Base-by-base conservation (phyloP, 805 yeast genomes). In the Metschnikowia continentalis region DNA sequence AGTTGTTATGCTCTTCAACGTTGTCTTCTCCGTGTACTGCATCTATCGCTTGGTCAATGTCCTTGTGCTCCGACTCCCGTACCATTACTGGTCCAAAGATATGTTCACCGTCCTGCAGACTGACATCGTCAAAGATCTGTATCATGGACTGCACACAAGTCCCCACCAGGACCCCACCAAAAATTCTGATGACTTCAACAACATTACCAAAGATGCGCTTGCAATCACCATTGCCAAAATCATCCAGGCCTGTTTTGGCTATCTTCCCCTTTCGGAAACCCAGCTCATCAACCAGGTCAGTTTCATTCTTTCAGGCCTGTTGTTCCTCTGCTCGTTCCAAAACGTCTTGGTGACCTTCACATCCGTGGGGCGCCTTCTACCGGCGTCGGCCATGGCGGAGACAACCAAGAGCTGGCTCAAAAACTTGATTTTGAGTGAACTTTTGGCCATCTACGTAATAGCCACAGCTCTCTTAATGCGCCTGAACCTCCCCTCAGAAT, bases 281-380 rank as follows among this genome's bases (percentile, higher is more conserved):
- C 75, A 69, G 54, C 62, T 77, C 53, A 68, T 75, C 23, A 74
- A 73, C 50, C 78, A 73, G 57, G 65, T 79, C 37, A 71, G 80
- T 42, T 74, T 85, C 51, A 54, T 81, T 2, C 61, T 85, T 14
- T 81, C 88, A 0, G 81, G 84, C 10, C 74, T 77, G 14, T 69
- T 86, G 47, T 85, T 86, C 57, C 60, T 80, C 0, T 77, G 86
- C 51, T 82, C 89, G 1, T 76, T 86, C 57, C 82, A 86, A 23
- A 84, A 84, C 49, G 90, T 86, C 1, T 64, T 77, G 44, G 68
- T 76, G 38, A 84, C 91, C 0, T 77, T 85, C 51, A 76, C 80
- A 39, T 83, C 84, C 33, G 65, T 84, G 14, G 64, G 69, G 8
- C 59, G 62, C 35, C 52, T 66, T 23, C 61, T 69, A 39, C 70